phyloP scores from a whole-genome alignment of 176 grass and related monocot genomes.

The Poa pratensis region DNA sequence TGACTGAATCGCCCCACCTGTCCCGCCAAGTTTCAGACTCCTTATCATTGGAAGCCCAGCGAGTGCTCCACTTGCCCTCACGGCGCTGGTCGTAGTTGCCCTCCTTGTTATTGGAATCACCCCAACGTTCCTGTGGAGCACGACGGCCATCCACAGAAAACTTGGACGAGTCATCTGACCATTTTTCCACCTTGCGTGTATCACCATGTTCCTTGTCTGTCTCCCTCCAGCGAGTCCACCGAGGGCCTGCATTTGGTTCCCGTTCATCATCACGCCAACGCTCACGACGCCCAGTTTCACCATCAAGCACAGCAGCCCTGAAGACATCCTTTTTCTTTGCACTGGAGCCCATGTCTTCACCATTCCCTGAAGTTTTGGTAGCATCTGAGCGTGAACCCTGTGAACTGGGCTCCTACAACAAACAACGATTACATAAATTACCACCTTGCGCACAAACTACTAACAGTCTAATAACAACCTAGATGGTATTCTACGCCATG shows the following conservation, averaged over 20 bases:
- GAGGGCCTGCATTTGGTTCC: slow-evolving; percentile 74
- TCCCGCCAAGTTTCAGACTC: slow-evolving; percentile 78
- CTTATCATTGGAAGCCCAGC: slow-evolving; percentile 85
- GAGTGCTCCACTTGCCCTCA: slow-evolving; percentile 85
- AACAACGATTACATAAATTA: slow-evolving; percentile 21
- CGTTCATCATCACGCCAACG: slow-evolving; percentile 98
- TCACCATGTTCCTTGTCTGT: slow-evolving; percentile 78
- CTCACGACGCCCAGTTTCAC: slow-evolving; percentile 66
- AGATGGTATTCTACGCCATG: not conserved
- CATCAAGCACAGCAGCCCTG: slow-evolving; percentile 68
- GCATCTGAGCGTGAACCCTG: slow-evolving; percentile 57
- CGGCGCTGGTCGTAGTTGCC: slow-evolving; percentile 69
- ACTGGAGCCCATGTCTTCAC: slow-evolving; percentile 53
- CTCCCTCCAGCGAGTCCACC: slow-evolving; percentile 78
- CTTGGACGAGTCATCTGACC: slow-evolving; percentile 70
- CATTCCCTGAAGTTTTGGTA: slow-evolving; percentile 51
- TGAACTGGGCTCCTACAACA: slow-evolving; percentile 63
- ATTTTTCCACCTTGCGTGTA: slow-evolving; percentile 60
- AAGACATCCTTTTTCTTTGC: slow-evolving; percentile 71
- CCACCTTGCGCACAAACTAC: not conserved
- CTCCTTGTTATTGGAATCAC: slow-evolving; percentile 71
- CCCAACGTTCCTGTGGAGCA: slow-evolving; percentile 61
- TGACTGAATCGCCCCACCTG: slow-evolving; percentile 67
- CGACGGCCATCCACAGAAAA: slow-evolving; percentile 66
- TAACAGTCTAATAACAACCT: slow-evolving; percentile 25